Evolutionary conservation across 2,329 filamentous ascomycete species (phyloP).

Genomic region (Epicoccum sorghinum): DNA sequence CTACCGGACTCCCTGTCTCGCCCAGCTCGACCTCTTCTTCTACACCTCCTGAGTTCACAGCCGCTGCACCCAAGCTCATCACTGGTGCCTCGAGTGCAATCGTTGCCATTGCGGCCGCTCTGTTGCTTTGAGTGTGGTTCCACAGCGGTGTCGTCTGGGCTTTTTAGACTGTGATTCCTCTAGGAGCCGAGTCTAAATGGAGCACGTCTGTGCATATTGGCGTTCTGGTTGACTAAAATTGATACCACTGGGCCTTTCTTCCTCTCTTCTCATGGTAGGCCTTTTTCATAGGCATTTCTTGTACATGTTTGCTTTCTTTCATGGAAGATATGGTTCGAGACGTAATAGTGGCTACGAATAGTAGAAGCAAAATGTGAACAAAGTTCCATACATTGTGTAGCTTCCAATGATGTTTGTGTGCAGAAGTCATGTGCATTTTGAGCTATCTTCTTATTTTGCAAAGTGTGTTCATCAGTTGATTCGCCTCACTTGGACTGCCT

Average conservation of each 20-base stretch:
- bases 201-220: slow-evolving; percentile 19
- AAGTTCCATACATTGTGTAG: too few relatives aligned
- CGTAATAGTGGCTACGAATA: slow-evolving; percentile 5
- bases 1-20: slow-evolving; percentile 20
- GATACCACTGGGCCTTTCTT: slow-evolving; percentile 24
- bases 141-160: not conserved
- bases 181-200: not conserved
- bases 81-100: slow-evolving; percentile 31
- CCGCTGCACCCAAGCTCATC: slow-evolving; percentile 27
- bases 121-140: slow-evolving; percentile 31
- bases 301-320: slow-evolving; percentile 18
- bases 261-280: slow-evolving; percentile 9
- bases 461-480: too few relatives aligned
- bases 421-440: too few relatives aligned
- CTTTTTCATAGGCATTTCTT: slow-evolving; percentile 15
- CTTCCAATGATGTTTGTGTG: too few relatives aligned
- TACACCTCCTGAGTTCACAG: slow-evolving; percentile 25
- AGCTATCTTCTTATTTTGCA: too few relatives aligned
- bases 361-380: not conserved
- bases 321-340: not conserved
- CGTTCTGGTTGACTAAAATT: slow-evolving; percentile 20
- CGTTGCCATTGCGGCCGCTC: slow-evolving; percentile 26
- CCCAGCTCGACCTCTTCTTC: slow-evolving; percentile 21
- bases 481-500: too few relatives aligned
- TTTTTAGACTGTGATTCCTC: not conserved